Evolutionary conservation across 2,329 filamentous ascomycete genomes (phyloP), one percentile per base, ranked within the genome.

Genomic region (Stachybotrys chartarum): DNA sequence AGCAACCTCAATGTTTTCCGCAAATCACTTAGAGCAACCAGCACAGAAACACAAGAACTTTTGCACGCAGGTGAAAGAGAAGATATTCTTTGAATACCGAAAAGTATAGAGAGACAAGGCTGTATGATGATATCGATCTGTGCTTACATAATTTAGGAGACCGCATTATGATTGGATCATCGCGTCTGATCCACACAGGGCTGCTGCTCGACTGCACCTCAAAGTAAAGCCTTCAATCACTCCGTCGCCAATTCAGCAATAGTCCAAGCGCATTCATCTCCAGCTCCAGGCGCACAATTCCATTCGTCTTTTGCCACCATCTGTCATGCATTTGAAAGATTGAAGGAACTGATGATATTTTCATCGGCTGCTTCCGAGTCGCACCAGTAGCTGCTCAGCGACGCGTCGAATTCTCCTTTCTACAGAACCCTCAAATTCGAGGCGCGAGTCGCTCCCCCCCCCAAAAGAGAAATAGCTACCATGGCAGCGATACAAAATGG

Each of bases 401-500:
- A 68, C 68, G 67, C 68, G 67, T 68, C 58, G 35, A 42, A 42
- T 10, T 42, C 35, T 10, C 14, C 35, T 14, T 10, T 42, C 35
- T 14, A 14, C 35, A 42, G 14, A 14, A 10, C 35, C 35, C 2
- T 14, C 5, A 10, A 42, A 42, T 14, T 42, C 35, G 35, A 42
- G 10, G 35, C 8, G 35, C 35, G 35, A 42, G 14, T 42, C 35
- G 35, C 24, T 24, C 24, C 24, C 24, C 24, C 24, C 24, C 24
- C 24, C 35, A 5, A 6, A 10, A 14, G 10, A 42, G 35, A 10
- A 10, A 42, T 5, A 14, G 10, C 35, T 42, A 62, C 51, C 51
- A 80, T 80, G 78, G 68, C 75, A 42, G 60, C 70, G 44, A 58
- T 67, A 17, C 70, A 72, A 52, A 79, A 79, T 60, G 75, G 75